Evolutionary conservation across 2,329 filamentous ascomycete genomes (phyloP), one percentile per base, ranked within the genome.

Genomic region (Fusarium anguioides): DNA sequence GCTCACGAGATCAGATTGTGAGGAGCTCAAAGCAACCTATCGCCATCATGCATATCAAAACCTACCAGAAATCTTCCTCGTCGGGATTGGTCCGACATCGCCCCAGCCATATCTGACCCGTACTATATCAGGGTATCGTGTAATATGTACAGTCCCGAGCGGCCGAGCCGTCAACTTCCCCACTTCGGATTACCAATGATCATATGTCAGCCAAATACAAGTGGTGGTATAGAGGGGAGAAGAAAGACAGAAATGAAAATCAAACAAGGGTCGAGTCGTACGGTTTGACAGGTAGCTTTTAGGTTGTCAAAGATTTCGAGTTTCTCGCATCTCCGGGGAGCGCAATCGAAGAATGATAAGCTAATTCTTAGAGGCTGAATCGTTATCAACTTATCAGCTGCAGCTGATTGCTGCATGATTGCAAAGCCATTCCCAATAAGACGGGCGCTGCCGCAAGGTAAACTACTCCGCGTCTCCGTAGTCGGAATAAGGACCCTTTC

Each of bases 11-110:
- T 63, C 45, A 45, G 17, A 49, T 27, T 36, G 24, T 24, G 40
- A 37, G 27, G 36, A 50, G 46, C 33, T n/a, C 29, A 45, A 53
- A 27, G 27, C 42, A 60, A 71, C 69, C 65, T 63, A 72, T 72
- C 36, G 51, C 51, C 40, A 47, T 41, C 39, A 27, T 18, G 44
- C 44, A 56, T 56, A 59, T 62, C 47, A 63, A 59, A 57, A 53
- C 46, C 52, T 58, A 44, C 27, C 7, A 51, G 14, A 36, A 73
- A 73, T 67, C 55, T 57, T 44, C 64, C 35, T 41, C 42, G 49
- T 53, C 58, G 61, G 65, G 68, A 73, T 73, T 73, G 71, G 71
- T 71, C 69, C 71, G 71, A 71, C 49, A 61, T 72, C 63, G 71
- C 68, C 56, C 50, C 24, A 20, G 24, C 42, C 33, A 24, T 45